Conservation (phyloP, 805 yeast genomes). For the Myxozyma udenii region DNA sequence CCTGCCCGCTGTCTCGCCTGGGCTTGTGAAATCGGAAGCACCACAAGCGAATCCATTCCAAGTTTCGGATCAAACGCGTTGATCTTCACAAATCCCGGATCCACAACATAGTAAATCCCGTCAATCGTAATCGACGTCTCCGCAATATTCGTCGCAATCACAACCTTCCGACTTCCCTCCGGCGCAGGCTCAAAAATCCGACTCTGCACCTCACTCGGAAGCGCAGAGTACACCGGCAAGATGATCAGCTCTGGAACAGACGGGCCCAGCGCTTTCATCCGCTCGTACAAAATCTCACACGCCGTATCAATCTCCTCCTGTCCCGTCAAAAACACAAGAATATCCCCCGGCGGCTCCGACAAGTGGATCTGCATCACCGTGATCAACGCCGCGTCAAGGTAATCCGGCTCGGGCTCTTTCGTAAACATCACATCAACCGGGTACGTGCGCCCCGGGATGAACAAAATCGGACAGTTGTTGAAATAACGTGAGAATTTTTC, state of each 20-base stretch:
- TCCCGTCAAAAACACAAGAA: conserved; percentile 87
- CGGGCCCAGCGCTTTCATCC: conserved; percentile 62
- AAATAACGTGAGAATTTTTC: conserved; percentile 80
- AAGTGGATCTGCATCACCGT: conserved; percentile 84
- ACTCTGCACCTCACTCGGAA: conserved; percentile 80
- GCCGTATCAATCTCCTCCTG: conserved; percentile 92
- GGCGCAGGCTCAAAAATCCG: conserved; percentile 88
- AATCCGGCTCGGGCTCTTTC: conserved; percentile 84
- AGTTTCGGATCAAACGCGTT: conserved; percentile 82
- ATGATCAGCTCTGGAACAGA: conserved; percentile 60
- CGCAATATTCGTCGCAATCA: conserved; percentile 93
- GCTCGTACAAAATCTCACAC: conserved; percentile 66
- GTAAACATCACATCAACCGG: conserved; percentile 88
- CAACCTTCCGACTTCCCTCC: conserved; percentile 71
- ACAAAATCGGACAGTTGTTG: conserved; percentile 77
- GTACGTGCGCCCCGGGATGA: conserved; percentile 88
- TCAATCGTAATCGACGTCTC: conserved; percentile 95
- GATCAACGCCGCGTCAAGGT: conserved; percentile 81
- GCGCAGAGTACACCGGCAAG: conserved; percentile 86
- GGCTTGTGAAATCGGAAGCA: conserved; percentile 88
- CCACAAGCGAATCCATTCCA: conserved; percentile 83
- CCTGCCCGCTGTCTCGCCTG: conserved; percentile 97
- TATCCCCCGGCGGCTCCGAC: conserved; percentile 72
- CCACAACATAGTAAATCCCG: conserved; percentile 92
- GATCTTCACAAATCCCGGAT: conserved; percentile 92